These are phyloP conservation scores for Phialophora verrucosa DNA, from an alignment of 2,329 filamentous ascomycete species.

Conservation along the genomic window DNA sequence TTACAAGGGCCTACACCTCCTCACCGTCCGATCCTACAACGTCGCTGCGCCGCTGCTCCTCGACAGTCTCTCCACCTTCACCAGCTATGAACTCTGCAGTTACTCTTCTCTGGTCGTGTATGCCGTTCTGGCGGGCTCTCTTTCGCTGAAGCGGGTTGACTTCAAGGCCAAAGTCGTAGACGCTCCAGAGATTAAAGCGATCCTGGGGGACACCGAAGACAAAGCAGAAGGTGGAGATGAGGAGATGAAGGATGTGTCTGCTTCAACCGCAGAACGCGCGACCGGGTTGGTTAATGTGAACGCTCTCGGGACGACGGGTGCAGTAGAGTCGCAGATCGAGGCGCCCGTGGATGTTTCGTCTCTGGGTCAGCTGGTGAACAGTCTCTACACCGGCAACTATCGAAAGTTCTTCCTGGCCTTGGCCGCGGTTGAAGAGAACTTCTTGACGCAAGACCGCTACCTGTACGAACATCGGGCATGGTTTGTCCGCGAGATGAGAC, in stretches of 20 bases:
- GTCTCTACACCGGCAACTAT: conserved; percentile 92
- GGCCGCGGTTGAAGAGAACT: conserved; percentile 87
- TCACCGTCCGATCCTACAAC: conserved; percentile 90
- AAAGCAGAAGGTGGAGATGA: conserved; percentile 83
- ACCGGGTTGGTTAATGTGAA: conserved; percentile 86
- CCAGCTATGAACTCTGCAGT: conserved; percentile 96
- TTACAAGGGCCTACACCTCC: conserved; percentile 91
- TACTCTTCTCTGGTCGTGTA: conserved; percentile 96
- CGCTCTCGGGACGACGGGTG: conserved; percentile 72
- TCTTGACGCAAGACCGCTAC: conserved; percentile 92
- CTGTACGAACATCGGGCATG: conserved; percentile 93
- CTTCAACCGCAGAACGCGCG: conserved; percentile 58
- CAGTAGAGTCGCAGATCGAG: conserved; percentile 72
- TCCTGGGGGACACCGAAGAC: conserved; percentile 87
- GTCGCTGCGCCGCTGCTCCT: conserved; percentile 89
- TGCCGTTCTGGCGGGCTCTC: conserved; percentile 89
- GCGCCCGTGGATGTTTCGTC: conserved; percentile 85
- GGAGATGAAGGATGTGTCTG: conserved; percentile 69
- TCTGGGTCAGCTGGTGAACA: conserved; percentile 84
- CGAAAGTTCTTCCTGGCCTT: conserved; percentile 90
- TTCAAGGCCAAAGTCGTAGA: conserved; percentile 99
- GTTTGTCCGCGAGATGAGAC: conserved; percentile 98
- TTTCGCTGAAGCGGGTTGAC: conserved; percentile 93
- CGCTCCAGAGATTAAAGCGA: conserved; percentile 96
- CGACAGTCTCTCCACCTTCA: conserved; percentile 97